These are phyloP conservation scores for Samsoniella hepiali DNA, from an alignment of 2,329 filamentous ascomycete genomes.

Conservation along the genomic window DNA sequence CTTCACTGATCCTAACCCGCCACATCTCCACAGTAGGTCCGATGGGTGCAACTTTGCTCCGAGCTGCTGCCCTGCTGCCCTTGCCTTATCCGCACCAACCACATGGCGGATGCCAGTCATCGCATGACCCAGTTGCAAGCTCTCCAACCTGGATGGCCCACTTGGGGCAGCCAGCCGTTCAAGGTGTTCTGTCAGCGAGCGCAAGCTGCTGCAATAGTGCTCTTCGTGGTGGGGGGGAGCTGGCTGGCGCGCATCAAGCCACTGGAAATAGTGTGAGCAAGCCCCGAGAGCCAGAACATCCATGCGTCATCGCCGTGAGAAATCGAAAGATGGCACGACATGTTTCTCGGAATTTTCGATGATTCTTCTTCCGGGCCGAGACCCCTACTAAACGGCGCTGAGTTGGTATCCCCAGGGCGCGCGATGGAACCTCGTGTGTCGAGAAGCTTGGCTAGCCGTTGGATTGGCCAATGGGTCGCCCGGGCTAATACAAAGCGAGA, in stretches of 20 bases:
- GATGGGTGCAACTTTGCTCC: slow-evolving; percentile 14
- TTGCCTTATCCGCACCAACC: background rate
- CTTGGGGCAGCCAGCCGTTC: background rate
- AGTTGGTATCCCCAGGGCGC: background rate
- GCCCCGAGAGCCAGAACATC: background rate
- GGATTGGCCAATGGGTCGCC: background rate
- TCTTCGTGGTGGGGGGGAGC: background rate
- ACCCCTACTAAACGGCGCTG: background rate
- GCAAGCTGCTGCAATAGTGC: background rate
- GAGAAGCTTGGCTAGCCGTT: background rate
- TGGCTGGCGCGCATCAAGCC: slow-evolving; percentile 9
- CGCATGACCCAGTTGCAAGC: background rate
- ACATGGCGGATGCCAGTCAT: slow-evolving; percentile 6
- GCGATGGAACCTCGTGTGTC: slow-evolving; percentile 10
- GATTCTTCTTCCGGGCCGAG: background rate
- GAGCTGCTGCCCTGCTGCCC: background rate
- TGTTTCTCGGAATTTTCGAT: background rate
- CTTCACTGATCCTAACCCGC: slow-evolving; percentile 3
- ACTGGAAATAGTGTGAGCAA: slow-evolving; percentile 15
- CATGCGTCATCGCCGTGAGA: background rate
- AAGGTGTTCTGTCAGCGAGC: background rate
- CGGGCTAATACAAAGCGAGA: slow-evolving; percentile 16
- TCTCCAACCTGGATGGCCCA: background rate
- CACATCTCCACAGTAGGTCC: slow-evolving; percentile 18
- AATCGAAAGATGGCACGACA: background rate